A percentile compares a stretch with the other conserved stretches of the same genome.
These are phyloP conservation scores for Cenococcum geophilum DNA, from an alignment of 495 filamentous ascomycete genomes.

Conservation along the genomic window DNA sequence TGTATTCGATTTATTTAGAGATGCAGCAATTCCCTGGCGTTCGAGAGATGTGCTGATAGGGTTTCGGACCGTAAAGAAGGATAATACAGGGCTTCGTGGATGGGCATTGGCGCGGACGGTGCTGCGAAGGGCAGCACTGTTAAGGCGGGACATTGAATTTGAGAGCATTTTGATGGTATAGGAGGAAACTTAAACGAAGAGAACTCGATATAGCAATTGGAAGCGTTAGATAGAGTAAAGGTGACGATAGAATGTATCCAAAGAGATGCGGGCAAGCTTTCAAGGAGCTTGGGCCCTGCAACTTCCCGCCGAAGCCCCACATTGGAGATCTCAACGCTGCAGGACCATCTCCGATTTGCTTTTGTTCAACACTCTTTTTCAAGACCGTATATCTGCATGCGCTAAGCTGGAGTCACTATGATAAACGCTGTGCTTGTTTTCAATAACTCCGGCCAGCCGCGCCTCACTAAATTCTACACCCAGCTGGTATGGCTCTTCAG, in stretches of 20 bases:
- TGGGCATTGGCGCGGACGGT: constrained; percentile 3
- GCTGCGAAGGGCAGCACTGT: constrained; percentile 16
- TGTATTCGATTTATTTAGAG: not conserved
- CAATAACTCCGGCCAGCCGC: constrained; percentile 94
- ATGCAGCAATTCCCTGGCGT: not conserved
- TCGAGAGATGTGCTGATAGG: not conserved
- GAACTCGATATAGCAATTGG: not conserved
- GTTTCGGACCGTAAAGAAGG: not conserved
- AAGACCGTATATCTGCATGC: not conserved
- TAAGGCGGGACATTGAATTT: constrained; percentile 11
- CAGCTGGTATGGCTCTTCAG: constrained; percentile 63
- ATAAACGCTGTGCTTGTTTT: constrained; percentile 99
- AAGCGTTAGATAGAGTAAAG: not conserved
- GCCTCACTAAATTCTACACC: constrained; percentile 97
- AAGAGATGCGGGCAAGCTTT: not conserved
- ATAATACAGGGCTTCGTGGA: not conserved
- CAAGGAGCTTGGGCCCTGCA: not conserved
- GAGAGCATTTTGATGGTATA: constrained; percentile 9
- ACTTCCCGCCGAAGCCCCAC: not conserved
- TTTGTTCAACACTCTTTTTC: too few species aligned
- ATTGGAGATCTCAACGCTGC: not conserved
- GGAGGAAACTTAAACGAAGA: not conserved
- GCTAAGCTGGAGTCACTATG: constrained; percentile 47
- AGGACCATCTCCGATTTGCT: not conserved
- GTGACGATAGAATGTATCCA: not conserved